These are phyloP conservation scores for Biscogniauxia marginata DNA, from an alignment of 2,329 filamentous ascomycete species.

Conservation along the genomic window DNA sequence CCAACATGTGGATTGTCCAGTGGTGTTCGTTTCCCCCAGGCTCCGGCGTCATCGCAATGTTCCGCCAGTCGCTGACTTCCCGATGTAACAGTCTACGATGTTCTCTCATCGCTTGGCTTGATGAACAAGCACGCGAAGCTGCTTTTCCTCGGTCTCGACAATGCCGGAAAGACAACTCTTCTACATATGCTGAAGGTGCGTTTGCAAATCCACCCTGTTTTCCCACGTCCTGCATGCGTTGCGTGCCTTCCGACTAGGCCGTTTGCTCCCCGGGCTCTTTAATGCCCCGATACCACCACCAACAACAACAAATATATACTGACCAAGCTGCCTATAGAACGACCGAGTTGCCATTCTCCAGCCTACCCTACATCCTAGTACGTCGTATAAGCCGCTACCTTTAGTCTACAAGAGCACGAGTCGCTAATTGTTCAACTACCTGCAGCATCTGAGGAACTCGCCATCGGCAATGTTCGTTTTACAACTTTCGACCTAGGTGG, in stretches of 20 bases:
- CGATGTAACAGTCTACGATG: conserved; percentile 70
- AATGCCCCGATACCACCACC: neutral
- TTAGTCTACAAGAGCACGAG: conserved; percentile 17
- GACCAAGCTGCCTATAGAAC: conserved; percentile 54
- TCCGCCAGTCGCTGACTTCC: conserved; percentile 23
- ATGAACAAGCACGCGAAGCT: conserved; percentile 97
- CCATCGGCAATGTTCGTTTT: conserved; percentile 90
- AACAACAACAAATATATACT: conserved; percentile 1
- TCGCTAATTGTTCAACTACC: conserved; percentile 20
- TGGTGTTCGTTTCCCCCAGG: conserved; percentile 69
- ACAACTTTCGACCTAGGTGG: conserved; percentile 93
- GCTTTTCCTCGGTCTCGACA: conserved; percentile 88
- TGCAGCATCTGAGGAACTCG: conserved; percentile 82
- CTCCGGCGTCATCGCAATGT: conserved; percentile 9
- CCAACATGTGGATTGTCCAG: conserved; percentile 87
- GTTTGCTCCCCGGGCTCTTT: neutral
- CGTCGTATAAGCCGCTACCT: conserved; percentile 35
- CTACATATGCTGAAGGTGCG: conserved; percentile 92
- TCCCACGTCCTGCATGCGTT: neutral
- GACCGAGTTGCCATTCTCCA: conserved; percentile 89
- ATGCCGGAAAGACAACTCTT: conserved; percentile 91
- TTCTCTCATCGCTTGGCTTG: conserved; percentile 82
- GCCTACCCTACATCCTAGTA: conserved; percentile 89
- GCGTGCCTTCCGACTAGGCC: neutral
- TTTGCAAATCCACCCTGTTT: conserved; percentile 16